Evolutionary conservation across 148 eudicot genomes (phyloP), one percentile per base, ranked within the genome.

Genomic region (Camellia japonica): DNA sequence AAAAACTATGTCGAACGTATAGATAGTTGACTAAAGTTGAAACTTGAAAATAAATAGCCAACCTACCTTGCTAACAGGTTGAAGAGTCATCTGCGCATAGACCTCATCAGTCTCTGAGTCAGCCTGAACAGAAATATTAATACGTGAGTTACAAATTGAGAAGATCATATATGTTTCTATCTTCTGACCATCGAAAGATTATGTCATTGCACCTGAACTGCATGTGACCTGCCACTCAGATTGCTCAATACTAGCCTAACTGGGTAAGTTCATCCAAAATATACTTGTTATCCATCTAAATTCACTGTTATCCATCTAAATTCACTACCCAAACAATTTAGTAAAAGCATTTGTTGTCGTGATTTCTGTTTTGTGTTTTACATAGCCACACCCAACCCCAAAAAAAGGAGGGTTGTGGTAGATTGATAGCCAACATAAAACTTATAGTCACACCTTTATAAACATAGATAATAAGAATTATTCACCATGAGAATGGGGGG

Each of bases 61-160:
- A 79, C 84, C 64, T 82, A 93, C 99, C 88, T 92, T 96, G 85
- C 76, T 93, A 81, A 96, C 98, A 19, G 99, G 97, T 83, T 92
- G 98, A 86, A 95, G 99, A 65, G 97, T 95, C 99, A 95, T 91
- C 86, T 95, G 99, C n/a, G 99, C 98, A 86, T 95, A 95, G 18
- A 95, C 99, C 89, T 95, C 99, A 84, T 95, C 99, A 5, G 95
- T 93, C 87, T 95, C 99, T 15, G 87, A 83, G 89, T 95, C 99
- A 89, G 99, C 99, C 99, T 95, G 86, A 30, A 46, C 14, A 75
- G 74, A 51, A 74, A n/a, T 13, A 72, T 16, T 43, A 44, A 70
- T 2, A 56, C 60, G 61, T 30, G 59, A 66, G 66, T 52, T 18
- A 66, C 19, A 8, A 41, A 11, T 43, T 56, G 59, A 43, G 54